A percentile compares a stretch with the other conserved stretches of the same genome.
Evolutionary conservation across 148 eudicot species (phyloP).

Genomic region (Oxyria digyna): DNA sequence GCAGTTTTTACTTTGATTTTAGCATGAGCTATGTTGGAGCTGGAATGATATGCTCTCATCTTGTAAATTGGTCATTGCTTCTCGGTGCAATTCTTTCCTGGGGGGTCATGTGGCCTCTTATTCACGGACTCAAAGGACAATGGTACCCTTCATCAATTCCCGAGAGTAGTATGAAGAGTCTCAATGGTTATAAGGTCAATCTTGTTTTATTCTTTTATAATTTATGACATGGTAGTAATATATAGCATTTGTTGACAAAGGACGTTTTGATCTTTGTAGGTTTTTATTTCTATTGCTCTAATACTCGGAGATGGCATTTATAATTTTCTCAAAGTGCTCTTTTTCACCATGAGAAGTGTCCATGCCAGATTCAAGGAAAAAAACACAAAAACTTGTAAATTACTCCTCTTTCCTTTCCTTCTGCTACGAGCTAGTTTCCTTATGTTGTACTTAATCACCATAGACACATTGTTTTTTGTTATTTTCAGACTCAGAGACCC

Average conservation of each 20-base stretch:
- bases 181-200: slow-evolving; percentile 8
- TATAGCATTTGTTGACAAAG: no score
- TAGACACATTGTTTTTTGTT: no score
- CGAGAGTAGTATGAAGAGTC: slow-evolving; percentile 7
- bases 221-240: background rate
- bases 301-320: slow-evolving; percentile 73
- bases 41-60: slow-evolving; percentile 11
- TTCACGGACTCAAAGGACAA: background rate
- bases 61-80: slow-evolving; percentile 1
- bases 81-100: slow-evolving; percentile 7
- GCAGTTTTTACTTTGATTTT: slow-evolving; percentile 10
- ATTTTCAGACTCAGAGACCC: slow-evolving; percentile 11
- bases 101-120: slow-evolving; percentile 10
- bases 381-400: background rate
- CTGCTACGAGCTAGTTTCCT: no score
- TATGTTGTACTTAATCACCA: no score
- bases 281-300: slow-evolving; percentile 63
- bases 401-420: background rate
- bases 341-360: slow-evolving; percentile 25
- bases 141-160: slow-evolving; percentile 11
- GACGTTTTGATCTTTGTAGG: slow-evolving; percentile 39
- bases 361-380: slow-evolving; percentile 16
- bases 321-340: slow-evolving; percentile 35
- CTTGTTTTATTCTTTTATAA: background rate
- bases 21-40: slow-evolving; percentile 12